These are phyloP conservation scores for Bryopsis sp. DNA, from an alignment of 139 green algal genomes.

Conservation along the genomic window DNA sequence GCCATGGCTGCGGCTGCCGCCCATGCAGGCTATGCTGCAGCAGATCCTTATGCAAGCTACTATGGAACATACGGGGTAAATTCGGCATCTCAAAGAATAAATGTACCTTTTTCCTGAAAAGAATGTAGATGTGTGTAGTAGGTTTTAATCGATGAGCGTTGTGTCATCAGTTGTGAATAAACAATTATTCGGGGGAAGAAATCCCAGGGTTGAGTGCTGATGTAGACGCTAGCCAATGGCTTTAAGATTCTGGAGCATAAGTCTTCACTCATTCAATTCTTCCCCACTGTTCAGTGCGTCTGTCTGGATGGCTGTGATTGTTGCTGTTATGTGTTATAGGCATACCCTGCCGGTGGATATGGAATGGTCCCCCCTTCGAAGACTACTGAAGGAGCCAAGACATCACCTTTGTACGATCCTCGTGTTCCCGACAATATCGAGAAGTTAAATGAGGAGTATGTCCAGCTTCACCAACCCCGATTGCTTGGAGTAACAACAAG, in stretches of 20 bases:
- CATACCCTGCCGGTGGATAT: constrained; percentile 14
- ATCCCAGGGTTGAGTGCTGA: no score
- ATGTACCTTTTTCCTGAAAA: neutral
- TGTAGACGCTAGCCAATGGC: no score
- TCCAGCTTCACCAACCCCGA: constrained; percentile 37
- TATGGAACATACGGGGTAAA: constrained; percentile 17
- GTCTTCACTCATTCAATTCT: no score
- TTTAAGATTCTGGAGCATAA: no score
- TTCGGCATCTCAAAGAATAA: neutral
- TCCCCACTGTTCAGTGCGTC: neutral
- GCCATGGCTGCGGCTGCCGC: constrained; percentile 2
- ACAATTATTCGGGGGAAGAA: no score
- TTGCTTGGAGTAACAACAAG: no score
- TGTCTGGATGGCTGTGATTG: constrained; percentile 4
- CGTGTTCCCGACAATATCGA: constrained; percentile 34
- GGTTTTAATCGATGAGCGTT: no score
- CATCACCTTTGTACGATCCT: constrained; percentile 33
- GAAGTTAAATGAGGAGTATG: constrained; percentile 47
- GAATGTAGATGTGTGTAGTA: neutral
- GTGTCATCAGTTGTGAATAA: no score
- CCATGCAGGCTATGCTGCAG: neutral
- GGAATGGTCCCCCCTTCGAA: constrained; percentile 7
- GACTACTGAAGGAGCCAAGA: constrained; percentile 8
- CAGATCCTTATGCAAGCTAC: constrained; percentile 15
- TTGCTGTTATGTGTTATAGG: constrained; percentile 7